phyloP scores from a whole-genome alignment of 2,329 filamentous ascomycete genomes.

The Graphiopsis chlorocephala region DNA sequence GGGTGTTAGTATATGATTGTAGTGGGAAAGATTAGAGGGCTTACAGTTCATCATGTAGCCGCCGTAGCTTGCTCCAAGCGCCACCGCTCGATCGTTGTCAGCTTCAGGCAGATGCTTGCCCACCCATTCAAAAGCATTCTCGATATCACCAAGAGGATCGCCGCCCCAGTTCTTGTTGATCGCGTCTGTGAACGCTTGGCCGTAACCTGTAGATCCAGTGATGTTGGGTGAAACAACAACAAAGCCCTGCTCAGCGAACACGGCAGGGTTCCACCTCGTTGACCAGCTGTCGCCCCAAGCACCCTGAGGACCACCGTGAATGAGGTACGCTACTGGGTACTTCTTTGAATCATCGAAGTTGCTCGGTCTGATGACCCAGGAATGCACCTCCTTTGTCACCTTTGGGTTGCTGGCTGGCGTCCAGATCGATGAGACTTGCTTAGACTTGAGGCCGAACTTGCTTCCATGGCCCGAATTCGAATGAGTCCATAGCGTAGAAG shows the following conservation, averaged over 20 bases:
- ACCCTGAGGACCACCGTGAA: slow-evolving; percentile 33
- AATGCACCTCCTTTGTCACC: slow-evolving; percentile 61
- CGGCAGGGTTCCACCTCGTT: slow-evolving; percentile 31
- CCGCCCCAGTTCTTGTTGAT: slow-evolving; percentile 83
- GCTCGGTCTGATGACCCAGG: slow-evolving; percentile 44
- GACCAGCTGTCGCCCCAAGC: slow-evolving; percentile 29
- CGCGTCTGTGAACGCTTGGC: slow-evolving; percentile 51
- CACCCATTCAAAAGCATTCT: slow-evolving; percentile 73
- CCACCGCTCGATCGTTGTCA: slow-evolving; percentile 67
- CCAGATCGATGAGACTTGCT: slow-evolving; percentile 67
- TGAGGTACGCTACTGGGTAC: slow-evolving; percentile 34
- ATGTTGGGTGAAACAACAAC: slow-evolving; percentile 32
- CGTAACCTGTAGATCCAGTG: slow-evolving; percentile 31
- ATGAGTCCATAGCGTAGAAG: slow-evolving; percentile 28
- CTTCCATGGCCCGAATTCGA: slow-evolving; percentile 65
- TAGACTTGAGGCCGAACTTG: slow-evolving; percentile 62
- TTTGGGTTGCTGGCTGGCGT: slow-evolving; percentile 58
- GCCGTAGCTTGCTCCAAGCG: slow-evolving; percentile 71
- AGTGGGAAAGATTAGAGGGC: slow-evolving; percentile 31
- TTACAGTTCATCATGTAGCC: slow-evolving; percentile 66
- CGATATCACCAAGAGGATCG: slow-evolving; percentile 77
- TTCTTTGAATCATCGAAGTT: slow-evolving; percentile 28
- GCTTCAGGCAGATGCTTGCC: slow-evolving; percentile 63
- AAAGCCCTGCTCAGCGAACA: slow-evolving; percentile 34
- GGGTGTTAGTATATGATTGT: slow-evolving; percentile 32